Base-by-base conservation (phyloP, 371 early-diverging fungal genomes). In the Gilbertella persicaria region DNA sequence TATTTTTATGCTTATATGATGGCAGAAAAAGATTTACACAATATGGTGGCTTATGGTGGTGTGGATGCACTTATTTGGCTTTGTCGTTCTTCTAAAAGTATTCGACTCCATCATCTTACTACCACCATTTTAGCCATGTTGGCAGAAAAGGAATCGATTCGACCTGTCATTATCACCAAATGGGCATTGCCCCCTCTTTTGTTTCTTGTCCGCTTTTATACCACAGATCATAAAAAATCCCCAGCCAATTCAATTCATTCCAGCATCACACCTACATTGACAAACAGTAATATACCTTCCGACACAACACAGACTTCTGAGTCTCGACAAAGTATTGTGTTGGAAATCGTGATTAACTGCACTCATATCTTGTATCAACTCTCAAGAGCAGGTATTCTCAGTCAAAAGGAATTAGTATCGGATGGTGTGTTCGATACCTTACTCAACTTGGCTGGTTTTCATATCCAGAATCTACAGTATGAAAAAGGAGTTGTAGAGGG, bases 31-130 rank as follows among this genome's bases (percentile, higher is more conserved):
- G 78, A 74, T 33, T 48, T 83, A 6, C 73, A 75, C 28, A 74
- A 70, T 46, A 66, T 85, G 38, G 62, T 83, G 4, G 78, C 64
- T 23, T 67, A 85, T 48, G 86, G 86, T 2, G 83, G 84, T 17
- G 57, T 85, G 17, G 86, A 85, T 65, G 83, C 86, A 6, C 53
- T 82, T 24, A 66, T 85, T 6, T 85, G 82, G 69, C 59, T 85
- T 1, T 82, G 82, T 58, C 60, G 70, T 25, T 53, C 75, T 14
- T 69, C 64, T 3, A 76, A 68, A 35, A 71, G 67, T 28, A 60
- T 52, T 3, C 74, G 80, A 20, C 55, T 85, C 0, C 83, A 82
- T 56, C 75, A 79, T 17, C 59, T 78, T 9, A 69, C 77, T 0
- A 82, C 86, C 0, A 71, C 76, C 3, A 73, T 79, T 24, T 60